A percentile compares a stretch with the other conserved stretches of the same genome.
These are phyloP conservation scores for Daucus carota DNA, from an alignment of 129 eudicot genomes.

Conservation along the genomic window DNA sequence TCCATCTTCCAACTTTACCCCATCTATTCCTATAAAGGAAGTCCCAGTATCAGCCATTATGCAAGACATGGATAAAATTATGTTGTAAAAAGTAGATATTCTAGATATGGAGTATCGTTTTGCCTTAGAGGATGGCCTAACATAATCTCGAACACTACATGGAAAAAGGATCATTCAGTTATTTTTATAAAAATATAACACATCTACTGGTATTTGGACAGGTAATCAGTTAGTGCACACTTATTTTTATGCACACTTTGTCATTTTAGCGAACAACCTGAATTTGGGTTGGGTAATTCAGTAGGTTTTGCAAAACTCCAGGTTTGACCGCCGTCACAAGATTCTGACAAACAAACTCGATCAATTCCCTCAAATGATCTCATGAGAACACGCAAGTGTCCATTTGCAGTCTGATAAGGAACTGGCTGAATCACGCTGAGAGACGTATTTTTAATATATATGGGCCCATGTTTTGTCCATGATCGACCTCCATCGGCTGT, in stretches of 20 bases:
- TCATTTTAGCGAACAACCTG: conserved; percentile 42
- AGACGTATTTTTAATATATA: conserved; percentile 47
- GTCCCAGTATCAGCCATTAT: conserved; percentile 7
- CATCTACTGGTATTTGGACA: neutral
- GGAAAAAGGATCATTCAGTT: neutral
- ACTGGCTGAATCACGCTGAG: conserved; percentile 93
- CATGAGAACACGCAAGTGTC: conserved; percentile 61
- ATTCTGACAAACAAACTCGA: conserved; percentile 87
- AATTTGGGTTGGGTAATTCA: conserved; percentile 85
- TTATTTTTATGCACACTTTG: neutral
- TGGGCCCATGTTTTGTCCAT: conserved; percentile 90
- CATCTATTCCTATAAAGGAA: conserved; percentile 63
- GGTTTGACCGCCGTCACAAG: conserved; percentile 73
- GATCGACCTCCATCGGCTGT: conserved; percentile 80
- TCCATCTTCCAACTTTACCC: conserved; percentile 74
- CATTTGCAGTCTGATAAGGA: conserved; percentile 81
- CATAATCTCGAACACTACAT: neutral
- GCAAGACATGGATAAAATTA: neutral
- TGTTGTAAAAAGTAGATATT: neutral
- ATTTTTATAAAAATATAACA: neutral
- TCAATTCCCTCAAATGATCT: conserved; percentile 72
- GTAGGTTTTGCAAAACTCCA: conserved; percentile 84
- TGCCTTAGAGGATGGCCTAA: neutral
- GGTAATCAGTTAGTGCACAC: neutral
- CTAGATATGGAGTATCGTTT: neutral